Conservation (phyloP, 75 land plant species). For the Cryptomeria japonica region DNA sequence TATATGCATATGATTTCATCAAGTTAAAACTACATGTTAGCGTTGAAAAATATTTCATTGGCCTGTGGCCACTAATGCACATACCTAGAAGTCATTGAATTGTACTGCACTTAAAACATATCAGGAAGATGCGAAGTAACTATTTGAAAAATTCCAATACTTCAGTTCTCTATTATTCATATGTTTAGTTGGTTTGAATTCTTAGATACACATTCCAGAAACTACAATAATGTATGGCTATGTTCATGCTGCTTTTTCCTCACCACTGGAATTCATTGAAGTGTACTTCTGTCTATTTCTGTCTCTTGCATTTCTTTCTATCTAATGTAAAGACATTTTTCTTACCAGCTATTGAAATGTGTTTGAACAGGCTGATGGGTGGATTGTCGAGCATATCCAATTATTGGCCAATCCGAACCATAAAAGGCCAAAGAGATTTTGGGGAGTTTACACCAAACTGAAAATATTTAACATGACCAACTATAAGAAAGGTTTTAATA, state of each 20-base stretch:
- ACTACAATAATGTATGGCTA: not conserved
- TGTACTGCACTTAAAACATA: not conserved
- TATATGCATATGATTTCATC: not conserved
- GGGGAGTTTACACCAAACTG: conserved; percentile 99
- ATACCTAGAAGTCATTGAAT: not conserved
- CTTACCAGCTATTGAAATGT: conserved; percentile 11
- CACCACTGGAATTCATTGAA: not conserved
- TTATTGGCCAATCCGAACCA: conserved; percentile 90
- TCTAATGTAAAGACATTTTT: not conserved
- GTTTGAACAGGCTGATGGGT: conserved; percentile 87
- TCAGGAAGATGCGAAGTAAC: not conserved
- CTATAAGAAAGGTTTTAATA: conserved; percentile 76
- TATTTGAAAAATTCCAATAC: not conserved
- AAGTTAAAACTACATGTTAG: not conserved
- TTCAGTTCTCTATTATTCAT: not conserved
- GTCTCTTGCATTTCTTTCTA: not conserved
- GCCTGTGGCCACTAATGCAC: not conserved
- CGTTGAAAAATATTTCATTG: not conserved
- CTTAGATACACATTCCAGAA: not conserved
- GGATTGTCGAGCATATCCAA: conserved; percentile 87
- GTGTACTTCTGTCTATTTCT: not conserved
- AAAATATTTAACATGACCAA: conserved; percentile 96
- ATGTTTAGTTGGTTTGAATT: not conserved
- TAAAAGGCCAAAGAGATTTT: conserved; percentile 88
- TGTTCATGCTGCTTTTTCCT: not conserved